phyloP scores from a whole-genome alignment of 2,329 filamentous ascomycete species.

The Cladosporium sp. region DNA sequence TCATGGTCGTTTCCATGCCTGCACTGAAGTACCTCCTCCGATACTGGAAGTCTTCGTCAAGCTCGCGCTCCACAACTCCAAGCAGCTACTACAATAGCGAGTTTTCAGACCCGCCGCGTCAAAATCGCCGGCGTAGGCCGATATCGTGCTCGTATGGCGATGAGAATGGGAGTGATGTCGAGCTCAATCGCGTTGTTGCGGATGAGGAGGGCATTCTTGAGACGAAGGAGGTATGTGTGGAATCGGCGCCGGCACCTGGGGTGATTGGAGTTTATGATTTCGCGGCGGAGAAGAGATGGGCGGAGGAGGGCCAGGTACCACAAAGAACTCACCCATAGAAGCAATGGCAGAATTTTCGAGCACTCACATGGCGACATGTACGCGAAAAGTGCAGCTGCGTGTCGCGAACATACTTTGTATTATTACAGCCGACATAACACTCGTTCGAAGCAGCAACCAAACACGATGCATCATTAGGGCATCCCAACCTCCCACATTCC shows the following conservation, averaged over 20 bases:
- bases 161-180: neutral
- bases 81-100: neutral
- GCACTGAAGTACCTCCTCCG: neutral
- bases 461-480: neutral
- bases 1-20: constrained; percentile 3
- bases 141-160: neutral
- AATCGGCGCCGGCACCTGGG: neutral
- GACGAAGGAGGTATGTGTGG: neutral
- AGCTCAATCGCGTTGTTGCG: neutral
- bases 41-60: neutral
- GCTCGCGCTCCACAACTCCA: neutral
- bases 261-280: neutral
- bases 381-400: no score
- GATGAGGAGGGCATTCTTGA: neutral
- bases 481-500: neutral
- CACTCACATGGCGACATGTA: neutral
- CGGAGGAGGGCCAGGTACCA: neutral
- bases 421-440: neutral
- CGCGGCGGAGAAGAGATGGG: constrained; percentile 6
- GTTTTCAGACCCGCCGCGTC: neutral
- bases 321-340: neutral
- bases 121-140: neutral
- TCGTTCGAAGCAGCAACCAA: neutral
- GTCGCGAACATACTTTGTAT: no score
- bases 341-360: neutral